Evolutionary conservation across 441 rosid species (phyloP).

Genomic region (Erodium texanum): DNA sequence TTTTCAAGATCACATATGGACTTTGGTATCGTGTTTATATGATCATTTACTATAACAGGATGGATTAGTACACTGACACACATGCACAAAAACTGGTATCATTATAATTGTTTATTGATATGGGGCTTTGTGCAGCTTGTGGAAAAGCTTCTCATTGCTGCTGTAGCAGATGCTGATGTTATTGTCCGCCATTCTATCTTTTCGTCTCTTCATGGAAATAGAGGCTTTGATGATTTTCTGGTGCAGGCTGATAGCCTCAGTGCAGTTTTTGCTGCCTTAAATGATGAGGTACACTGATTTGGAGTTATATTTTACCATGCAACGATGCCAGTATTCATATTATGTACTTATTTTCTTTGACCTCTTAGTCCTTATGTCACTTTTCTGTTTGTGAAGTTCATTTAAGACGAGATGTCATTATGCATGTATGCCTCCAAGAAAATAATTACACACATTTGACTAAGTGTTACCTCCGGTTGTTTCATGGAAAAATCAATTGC

Average conservation of each 20-base stretch:
- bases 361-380: not conserved
- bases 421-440: not conserved
- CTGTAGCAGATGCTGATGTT: slow-evolving; percentile 98
- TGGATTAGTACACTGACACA: not conserved
- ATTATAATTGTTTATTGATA: slow-evolving; percentile 17
- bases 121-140: slow-evolving; percentile 63
- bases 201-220: slow-evolving; percentile 63
- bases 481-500: not conserved
- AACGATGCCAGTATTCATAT: not conserved
- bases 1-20: slow-evolving; percentile 13
- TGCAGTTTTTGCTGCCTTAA: slow-evolving; percentile 96
- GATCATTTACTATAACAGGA: not conserved
- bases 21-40: not conserved
- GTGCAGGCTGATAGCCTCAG: slow-evolving; percentile 97
- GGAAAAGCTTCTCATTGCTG: slow-evolving; percentile 95
- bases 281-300: slow-evolving; percentile 74
- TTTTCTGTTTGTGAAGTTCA: not conserved
- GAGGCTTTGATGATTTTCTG: slow-evolving; percentile 88
- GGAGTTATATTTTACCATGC: not conserved
- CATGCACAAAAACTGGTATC: not conserved
- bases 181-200: slow-evolving; percentile 91
- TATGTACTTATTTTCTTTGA: not conserved
- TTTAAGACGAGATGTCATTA: not conserved
- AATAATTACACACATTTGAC: not conserved
- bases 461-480: not conserved